phyloP scores from a whole-genome alignment of 148 eudicot species.

The Rheum nobile region DNA sequence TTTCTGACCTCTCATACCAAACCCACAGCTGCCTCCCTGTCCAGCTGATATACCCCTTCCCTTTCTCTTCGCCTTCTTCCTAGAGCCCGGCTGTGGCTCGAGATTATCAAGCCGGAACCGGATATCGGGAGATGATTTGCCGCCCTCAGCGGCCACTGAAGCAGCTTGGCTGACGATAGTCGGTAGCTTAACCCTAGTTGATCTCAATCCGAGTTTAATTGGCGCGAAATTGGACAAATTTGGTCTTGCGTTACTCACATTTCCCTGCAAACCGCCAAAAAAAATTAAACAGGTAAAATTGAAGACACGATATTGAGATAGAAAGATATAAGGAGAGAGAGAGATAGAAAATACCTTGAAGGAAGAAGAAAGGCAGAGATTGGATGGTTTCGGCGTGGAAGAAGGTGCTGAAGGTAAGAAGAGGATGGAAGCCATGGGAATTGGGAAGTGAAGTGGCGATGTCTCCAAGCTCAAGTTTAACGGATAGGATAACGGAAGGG shows the following conservation, averaged over 20 bases:
- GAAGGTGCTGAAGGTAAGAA: constrained; percentile 26
- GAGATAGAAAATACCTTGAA: constrained; percentile 25
- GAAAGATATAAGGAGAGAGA: not conserved
- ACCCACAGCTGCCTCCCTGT: constrained; percentile 78
- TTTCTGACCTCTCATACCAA: constrained; percentile 91
- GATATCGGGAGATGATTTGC: not conserved
- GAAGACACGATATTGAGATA: not conserved
- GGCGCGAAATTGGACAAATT: constrained; percentile 16
- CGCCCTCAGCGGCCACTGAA: not conserved
- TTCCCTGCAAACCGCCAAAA: constrained; percentile 19
- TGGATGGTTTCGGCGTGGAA: constrained; percentile 7
- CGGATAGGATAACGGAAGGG: not conserved
- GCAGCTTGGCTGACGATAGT: constrained; percentile 23
- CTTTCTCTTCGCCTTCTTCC: constrained; percentile 72
- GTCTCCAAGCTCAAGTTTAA: not conserved
- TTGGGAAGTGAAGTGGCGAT: not conserved
- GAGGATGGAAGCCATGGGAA: constrained; percentile 51
- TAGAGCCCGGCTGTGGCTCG: constrained; percentile 74
- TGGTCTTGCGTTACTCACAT: constrained; percentile 21
- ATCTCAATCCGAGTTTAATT: constrained; percentile 14
- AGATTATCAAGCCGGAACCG: constrained; percentile 54
- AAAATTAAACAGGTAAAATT: not conserved
- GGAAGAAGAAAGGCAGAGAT: constrained; percentile 16
- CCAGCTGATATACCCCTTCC: constrained; percentile 82
- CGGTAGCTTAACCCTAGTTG: constrained; percentile 7